phyloP scores from a whole-genome alignment of 2,329 filamentous ascomycete species.

The Pseudocercospora pini-densiflorae region DNA sequence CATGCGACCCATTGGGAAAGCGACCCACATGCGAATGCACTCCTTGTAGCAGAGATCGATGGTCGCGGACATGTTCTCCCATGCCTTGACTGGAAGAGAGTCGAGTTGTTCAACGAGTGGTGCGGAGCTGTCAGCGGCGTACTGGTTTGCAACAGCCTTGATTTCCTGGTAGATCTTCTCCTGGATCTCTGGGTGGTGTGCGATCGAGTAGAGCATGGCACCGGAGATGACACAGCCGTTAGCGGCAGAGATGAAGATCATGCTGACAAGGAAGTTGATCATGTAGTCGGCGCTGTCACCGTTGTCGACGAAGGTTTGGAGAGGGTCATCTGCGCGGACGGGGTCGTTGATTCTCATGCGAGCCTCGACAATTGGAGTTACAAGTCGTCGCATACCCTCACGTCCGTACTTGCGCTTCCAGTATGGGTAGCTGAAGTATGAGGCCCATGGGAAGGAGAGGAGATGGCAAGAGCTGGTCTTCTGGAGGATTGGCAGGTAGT shows the following conservation, averaged over 20 bases:
- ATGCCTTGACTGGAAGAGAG: constrained; percentile 55
- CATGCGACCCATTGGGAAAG: constrained; percentile 50
- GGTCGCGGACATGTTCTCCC: constrained; percentile 59
- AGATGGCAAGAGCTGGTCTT: constrained; percentile 16
- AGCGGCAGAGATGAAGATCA: constrained; percentile 59
- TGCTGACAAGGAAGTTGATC: constrained; percentile 55
- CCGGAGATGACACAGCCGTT: constrained; percentile 59
- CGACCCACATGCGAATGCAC: constrained; percentile 55
- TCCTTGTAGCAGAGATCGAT: constrained; percentile 59
- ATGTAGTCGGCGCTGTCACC: constrained; percentile 45
- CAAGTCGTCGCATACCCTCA: constrained; percentile 9
- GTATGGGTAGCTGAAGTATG: constrained; percentile 13
- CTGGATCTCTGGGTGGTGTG: constrained; percentile 50
- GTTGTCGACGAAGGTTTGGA: constrained; percentile 59
- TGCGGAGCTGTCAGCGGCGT: constrained; percentile 40
- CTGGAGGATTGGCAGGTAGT: constrained; percentile 15
- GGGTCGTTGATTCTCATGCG: constrained; percentile 16
- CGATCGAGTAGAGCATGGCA: constrained; percentile 43
- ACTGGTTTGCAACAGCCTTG: constrained; percentile 47
- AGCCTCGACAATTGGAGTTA: constrained; percentile 3
- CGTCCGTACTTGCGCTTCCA: constrained; percentile 16
- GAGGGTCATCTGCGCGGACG: constrained; percentile 49
- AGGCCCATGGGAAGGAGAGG: constrained; percentile 8
- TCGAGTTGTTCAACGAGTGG: constrained; percentile 46
- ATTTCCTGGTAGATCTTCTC: constrained; percentile 53